phyloP scores from a whole-genome alignment of 345 rosid species.

The Angophora floribunda region DNA sequence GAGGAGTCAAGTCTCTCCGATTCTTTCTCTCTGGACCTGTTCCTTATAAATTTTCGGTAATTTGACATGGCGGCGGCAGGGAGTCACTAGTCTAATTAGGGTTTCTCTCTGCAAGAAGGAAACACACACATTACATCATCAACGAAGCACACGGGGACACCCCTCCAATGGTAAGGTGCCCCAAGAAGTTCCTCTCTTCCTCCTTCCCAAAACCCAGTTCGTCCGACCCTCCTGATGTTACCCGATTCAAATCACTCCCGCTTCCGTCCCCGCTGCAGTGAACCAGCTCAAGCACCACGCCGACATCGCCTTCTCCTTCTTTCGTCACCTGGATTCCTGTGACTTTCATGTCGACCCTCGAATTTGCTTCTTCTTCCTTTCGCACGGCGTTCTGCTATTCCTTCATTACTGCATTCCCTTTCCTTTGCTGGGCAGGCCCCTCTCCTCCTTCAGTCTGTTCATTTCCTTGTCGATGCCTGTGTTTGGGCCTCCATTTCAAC shows the following conservation, averaged over 20 bases:
- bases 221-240: neutral
- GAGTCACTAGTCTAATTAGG: neutral
- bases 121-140: neutral
- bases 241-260: neutral
- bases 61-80: neutral
- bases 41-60: neutral
- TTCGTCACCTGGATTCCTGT: conserved; percentile 19
- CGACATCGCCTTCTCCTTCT: conserved; percentile 33
- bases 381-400: neutral
- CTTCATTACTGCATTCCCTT: neutral
- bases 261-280: neutral
- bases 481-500: conserved; percentile 24
- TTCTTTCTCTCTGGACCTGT: neutral
- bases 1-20: too few relatives aligned
- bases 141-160: neutral
- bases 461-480: neutral
- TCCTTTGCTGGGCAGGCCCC: neutral
- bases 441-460: neutral
- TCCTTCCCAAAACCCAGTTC: neutral
- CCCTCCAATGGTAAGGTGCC: neutral
- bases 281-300: neutral
- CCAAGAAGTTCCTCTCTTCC: neutral
- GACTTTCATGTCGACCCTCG: conserved; percentile 26
- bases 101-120: neutral
- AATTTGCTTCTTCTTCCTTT: conserved; percentile 18